phyloP scores from a whole-genome alignment of 164 flowering plant species.

The Dillenia suffruticosa region DNA sequence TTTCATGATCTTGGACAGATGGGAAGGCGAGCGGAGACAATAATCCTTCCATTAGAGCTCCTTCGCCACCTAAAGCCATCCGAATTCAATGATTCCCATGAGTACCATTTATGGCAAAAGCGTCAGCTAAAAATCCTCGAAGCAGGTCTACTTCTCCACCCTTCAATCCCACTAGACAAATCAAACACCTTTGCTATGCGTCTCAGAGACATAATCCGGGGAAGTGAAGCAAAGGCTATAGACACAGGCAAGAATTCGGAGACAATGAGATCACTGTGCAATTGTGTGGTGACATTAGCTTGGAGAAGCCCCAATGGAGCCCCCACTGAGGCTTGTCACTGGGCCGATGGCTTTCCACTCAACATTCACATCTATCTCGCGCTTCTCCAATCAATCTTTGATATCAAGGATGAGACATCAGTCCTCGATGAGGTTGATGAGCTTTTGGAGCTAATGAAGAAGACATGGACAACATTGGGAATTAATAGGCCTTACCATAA shows the following conservation, averaged over 20 bases:
- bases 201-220: conserved; percentile 48
- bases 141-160: conserved; percentile 68
- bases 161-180: conserved; percentile 53
- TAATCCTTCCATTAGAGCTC: conserved; percentile 91
- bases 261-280: conserved; percentile 57
- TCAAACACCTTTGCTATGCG: conserved; percentile 47
- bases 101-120: conserved; percentile 81
- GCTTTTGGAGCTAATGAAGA: conserved; percentile 83
- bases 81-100: conserved; percentile 59
- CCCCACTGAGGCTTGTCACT: conserved; percentile 67
- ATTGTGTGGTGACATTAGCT: conserved; percentile 56
- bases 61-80: conserved; percentile 90
- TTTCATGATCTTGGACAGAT: conserved; percentile 24
- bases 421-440: conserved; percentile 93
- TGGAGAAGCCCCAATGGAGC: conserved; percentile 56
- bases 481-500: conserved; percentile 57
- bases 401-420: conserved; percentile 60
- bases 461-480: conserved; percentile 86
- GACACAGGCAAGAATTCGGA: conserved; percentile 83
- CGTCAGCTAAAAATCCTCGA: conserved; percentile 80
- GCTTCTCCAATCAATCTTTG: conserved; percentile 73
- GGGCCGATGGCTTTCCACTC: conserved; percentile 93
- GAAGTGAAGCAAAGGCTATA: conserved; percentile 43
- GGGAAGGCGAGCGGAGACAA: conserved; percentile 83
- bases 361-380: conserved; percentile 65